phyloP scores from a whole-genome alignment of 2,329 filamentous ascomycete species.

The Penicillium sp. region DNA sequence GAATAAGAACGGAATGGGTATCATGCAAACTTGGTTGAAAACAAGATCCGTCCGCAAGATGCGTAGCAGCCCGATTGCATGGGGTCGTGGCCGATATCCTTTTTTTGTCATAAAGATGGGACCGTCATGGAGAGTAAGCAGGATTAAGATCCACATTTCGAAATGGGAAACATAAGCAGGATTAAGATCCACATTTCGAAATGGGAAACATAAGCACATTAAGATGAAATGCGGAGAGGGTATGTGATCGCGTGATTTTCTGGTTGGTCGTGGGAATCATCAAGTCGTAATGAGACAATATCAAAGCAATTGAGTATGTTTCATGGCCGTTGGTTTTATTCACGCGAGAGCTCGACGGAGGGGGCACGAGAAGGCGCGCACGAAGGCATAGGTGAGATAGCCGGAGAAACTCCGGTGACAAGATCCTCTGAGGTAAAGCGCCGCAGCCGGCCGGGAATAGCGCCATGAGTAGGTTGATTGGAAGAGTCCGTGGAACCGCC shows the following conservation, averaged over 20 bases:
- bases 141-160: neutral
- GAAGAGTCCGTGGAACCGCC: conserved; percentile 33
- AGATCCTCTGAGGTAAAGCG: conserved; percentile 36
- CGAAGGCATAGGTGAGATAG: conserved; percentile 18
- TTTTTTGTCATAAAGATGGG: neutral
- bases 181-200: neutral
- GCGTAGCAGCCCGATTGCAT: neutral
- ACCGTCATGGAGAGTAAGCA: neutral
- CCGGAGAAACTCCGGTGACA: conserved; percentile 18
- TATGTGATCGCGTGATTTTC: conserved; percentile 1
- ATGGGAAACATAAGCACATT: neutral
- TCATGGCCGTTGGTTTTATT: conserved; percentile 9
- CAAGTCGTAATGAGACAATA: conserved; percentile 5
- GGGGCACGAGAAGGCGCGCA: conserved; percentile 18
- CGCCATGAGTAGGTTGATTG: conserved; percentile 12
- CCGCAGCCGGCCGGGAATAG: conserved; percentile 19
- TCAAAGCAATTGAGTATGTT: conserved; percentile 4
- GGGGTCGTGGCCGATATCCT: neutral
- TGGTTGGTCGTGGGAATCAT: conserved; percentile 7
- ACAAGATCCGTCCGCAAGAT: conserved; percentile 3
- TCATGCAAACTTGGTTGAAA: conserved; percentile 6
- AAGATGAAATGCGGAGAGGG: neutral
- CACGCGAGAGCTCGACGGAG: conserved; percentile 19
- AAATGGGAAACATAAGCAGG: neutral
- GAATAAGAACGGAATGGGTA: conserved; percentile 6